phyloP scores from a whole-genome alignment of 2,329 filamentous ascomycete genomes.

The Kalmusia sp. region DNA sequence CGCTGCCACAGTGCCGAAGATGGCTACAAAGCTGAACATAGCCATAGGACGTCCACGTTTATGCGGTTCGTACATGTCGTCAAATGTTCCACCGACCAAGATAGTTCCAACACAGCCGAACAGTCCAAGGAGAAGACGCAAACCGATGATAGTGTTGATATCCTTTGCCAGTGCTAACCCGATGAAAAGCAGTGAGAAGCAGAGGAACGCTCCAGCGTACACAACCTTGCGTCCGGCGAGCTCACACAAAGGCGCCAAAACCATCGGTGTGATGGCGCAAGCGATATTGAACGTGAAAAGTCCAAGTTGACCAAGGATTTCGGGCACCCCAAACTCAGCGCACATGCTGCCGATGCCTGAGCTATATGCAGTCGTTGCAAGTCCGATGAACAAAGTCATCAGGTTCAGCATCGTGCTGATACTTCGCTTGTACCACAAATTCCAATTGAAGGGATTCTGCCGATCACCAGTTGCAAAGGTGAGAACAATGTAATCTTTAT shows the following conservation, averaged over 20 bases:
- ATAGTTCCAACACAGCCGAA: conserved; percentile 39
- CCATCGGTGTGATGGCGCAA: conserved; percentile 35
- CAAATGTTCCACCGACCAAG: conserved; percentile 34
- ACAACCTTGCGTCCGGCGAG: conserved; percentile 34
- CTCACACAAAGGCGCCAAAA: conserved; percentile 35
- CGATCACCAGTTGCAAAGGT: conserved; percentile 34
- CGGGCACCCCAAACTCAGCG: conserved; percentile 30
- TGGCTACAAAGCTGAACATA: conserved; percentile 37
- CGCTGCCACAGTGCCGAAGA: conserved; percentile 57
- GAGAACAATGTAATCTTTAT: conserved; percentile 33
- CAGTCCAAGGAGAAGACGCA: conserved; percentile 33
- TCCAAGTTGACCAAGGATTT: conserved; percentile 31
- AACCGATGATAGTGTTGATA: conserved; percentile 34
- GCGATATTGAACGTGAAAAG: conserved; percentile 37
- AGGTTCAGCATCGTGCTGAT: conserved; percentile 36
- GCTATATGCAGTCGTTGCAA: conserved; percentile 34
- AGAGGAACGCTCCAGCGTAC: conserved; percentile 31
- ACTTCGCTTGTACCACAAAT: conserved; percentile 35
- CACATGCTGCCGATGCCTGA: conserved; percentile 37
- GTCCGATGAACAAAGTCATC: conserved; percentile 37
- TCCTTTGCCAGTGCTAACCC: conserved; percentile 30
- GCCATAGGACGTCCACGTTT: conserved; percentile 36
- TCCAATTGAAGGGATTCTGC: conserved; percentile 38
- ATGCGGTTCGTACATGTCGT: conserved; percentile 37
- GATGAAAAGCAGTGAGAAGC: conserved; percentile 36